Conservation (phyloP, 2,329 filamentous ascomycete species). For the Cladosporium sp. region DNA sequence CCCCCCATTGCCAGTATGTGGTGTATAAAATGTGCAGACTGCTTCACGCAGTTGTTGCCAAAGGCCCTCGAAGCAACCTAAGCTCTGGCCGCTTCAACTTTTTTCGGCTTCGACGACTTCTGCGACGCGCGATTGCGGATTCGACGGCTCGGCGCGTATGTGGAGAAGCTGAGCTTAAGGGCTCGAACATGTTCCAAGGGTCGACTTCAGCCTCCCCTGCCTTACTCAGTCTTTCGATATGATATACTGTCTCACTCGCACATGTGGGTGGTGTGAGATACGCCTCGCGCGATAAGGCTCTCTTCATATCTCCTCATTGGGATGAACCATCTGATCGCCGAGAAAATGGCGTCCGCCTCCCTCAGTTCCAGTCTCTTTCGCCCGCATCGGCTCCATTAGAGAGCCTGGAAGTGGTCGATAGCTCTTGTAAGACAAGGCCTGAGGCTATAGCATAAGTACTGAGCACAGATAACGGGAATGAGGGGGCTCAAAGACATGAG, state of each 20-base stretch:
- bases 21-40: neutral
- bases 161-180: neutral
- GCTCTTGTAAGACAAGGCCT: neutral
- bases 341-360: neutral
- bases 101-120: constrained; percentile 11
- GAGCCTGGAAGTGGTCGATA: neutral
- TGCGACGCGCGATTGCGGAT: neutral
- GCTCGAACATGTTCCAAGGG: neutral
- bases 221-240: neutral
- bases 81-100: constrained; percentile 10
- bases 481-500: neutral
- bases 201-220: constrained; percentile 3
- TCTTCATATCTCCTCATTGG: neutral
- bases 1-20: constrained; percentile 11
- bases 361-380: neutral
- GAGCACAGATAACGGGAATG: neutral
- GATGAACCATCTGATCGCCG: neutral
- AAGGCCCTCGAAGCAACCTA: neutral
- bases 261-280: neutral
- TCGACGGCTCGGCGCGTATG: neutral
- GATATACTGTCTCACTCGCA: neutral
- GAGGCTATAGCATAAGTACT: neutral
- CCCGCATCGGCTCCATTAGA: neutral
- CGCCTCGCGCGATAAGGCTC: neutral
- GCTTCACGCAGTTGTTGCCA: constrained; percentile 6